Evolutionary conservation across 345 rosid genomes (phyloP).

Genomic region (Erysimum cheiranthoides): DNA sequence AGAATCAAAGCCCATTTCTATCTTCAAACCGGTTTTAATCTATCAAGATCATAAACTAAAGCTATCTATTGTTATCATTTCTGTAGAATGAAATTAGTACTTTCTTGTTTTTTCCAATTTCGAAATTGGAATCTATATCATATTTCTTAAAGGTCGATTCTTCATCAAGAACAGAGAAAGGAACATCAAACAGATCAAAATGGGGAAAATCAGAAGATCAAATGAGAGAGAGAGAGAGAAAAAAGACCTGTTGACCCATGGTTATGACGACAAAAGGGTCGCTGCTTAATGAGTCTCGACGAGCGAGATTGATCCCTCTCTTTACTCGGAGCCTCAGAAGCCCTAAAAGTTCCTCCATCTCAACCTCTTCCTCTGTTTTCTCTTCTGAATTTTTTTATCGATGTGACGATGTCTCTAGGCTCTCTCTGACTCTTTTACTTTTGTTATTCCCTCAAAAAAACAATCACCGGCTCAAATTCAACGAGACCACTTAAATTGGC

Average conservation of each 20-base stretch:
- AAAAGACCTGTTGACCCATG: constrained; percentile 53
- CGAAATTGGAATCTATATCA: constrained; percentile 2
- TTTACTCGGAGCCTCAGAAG: constrained; percentile 53
- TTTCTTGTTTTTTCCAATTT: neutral
- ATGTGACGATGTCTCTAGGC: neutral
- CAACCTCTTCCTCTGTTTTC: constrained; percentile 25
- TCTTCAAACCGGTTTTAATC: neutral
- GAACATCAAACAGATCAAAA: constrained; percentile 13
- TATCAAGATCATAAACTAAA: constrained; percentile 11
- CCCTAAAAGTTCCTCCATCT: constrained; percentile 51
- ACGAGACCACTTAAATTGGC: constrained; percentile 12
- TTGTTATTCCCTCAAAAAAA: constrained; percentile 12
- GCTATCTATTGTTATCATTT: neutral
- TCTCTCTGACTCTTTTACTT: neutral
- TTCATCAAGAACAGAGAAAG: constrained; percentile 17
- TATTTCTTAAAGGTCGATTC: neutral
- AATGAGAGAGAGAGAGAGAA: constrained; percentile 22
- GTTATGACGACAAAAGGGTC: constrained; percentile 63
- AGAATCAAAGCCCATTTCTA: neutral
- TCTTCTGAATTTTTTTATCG: neutral
- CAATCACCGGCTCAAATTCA: constrained; percentile 34
- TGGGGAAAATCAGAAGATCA: neutral
- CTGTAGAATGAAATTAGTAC: neutral
- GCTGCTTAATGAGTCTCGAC: constrained; percentile 52
- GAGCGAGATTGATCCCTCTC: constrained; percentile 55